Conservation (phyloP, 345 rosid genomes). For the Eucalyptus caleyi region DNA sequence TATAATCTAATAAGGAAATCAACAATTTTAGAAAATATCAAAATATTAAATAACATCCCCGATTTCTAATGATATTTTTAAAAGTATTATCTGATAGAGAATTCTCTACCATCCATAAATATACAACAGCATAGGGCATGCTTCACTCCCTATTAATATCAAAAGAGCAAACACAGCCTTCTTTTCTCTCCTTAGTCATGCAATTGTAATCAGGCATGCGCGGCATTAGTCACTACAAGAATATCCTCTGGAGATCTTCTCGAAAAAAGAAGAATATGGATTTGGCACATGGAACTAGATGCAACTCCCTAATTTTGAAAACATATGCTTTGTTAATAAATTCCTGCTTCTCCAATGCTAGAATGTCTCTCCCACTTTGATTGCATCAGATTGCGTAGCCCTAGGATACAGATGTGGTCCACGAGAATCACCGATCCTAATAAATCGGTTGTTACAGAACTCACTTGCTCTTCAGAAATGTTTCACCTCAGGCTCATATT, state of each 20-base stretch:
- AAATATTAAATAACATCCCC: neutral
- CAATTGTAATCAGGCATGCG: neutral
- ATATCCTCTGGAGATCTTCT: neutral
- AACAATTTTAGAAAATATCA: neutral
- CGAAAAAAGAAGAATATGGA: too few species aligned
- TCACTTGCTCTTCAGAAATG: too few species aligned
- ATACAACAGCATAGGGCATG: too few species aligned
- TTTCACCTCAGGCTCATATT: neutral
- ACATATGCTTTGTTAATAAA: too few species aligned
- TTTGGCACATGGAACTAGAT: too few species aligned
- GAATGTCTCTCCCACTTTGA: too few species aligned
- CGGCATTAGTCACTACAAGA: neutral
- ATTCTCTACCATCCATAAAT: too few species aligned
- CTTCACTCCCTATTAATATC: neutral
- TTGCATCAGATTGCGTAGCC: too few species aligned
- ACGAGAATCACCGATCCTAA: too few species aligned
- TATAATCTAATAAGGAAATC: neutral
- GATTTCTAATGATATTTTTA: neutral
- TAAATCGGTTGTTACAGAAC: too few species aligned
- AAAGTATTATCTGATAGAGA: neutral
- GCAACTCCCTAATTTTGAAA: too few species aligned
- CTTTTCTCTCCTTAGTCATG: neutral
- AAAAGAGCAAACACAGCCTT: neutral
- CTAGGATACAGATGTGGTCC: conserved; percentile 6
- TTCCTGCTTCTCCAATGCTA: too few species aligned